phyloP scores from a whole-genome alignment of 768 basidiomycete genomes.

The Coprinopsis strossmayeri region DNA sequence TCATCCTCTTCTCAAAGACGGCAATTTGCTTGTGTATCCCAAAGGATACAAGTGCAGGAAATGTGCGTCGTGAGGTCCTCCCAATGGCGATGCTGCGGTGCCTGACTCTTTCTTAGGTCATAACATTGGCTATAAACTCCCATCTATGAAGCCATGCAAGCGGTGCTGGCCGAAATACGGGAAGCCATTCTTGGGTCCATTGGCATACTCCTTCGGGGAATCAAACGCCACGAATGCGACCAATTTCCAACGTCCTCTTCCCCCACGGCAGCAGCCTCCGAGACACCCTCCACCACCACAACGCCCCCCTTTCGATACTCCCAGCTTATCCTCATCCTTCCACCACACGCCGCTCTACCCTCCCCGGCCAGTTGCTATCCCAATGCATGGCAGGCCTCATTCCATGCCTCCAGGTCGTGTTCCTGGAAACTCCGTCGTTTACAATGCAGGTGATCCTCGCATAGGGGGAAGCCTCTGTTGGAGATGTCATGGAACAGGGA shows the following conservation, averaged over 20 bases:
- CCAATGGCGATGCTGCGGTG: background rate
- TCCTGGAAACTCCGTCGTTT: slow-evolving; percentile 35
- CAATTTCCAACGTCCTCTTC: slow-evolving; percentile 18
- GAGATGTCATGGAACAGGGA: slow-evolving; percentile 58
- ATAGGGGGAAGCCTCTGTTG: slow-evolving; percentile 63
- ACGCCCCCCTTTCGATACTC: background rate
- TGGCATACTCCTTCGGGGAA: slow-evolving; percentile 39
- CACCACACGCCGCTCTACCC: slow-evolving; percentile 6
- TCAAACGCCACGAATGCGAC: slow-evolving; percentile 1
- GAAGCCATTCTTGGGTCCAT: slow-evolving; percentile 52
- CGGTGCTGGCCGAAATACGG: slow-evolving; percentile 72
- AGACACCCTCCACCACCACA: slow-evolving; percentile 7
- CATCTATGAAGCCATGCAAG: slow-evolving; percentile 61
- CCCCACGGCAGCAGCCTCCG: slow-evolving; percentile 10
- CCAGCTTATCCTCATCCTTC: slow-evolving; percentile 14
- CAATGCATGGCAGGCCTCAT: background rate
- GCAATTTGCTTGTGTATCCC: slow-evolving; percentile 66
- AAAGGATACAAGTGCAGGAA: slow-evolving; percentile 54
- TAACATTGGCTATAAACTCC: slow-evolving; percentile 71
- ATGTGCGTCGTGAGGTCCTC: slow-evolving; percentile 37
- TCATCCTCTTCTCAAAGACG: slow-evolving; percentile 56
- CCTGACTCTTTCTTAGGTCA: no score
- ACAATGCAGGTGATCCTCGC: slow-evolving; percentile 60
- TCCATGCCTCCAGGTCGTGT: slow-evolving; percentile 17
- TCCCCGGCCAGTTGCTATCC: slow-evolving; percentile 6